Conservation (phyloP, 192 early-diverging fungal genomes). For the Rhizophlyctis rosea region DNA sequence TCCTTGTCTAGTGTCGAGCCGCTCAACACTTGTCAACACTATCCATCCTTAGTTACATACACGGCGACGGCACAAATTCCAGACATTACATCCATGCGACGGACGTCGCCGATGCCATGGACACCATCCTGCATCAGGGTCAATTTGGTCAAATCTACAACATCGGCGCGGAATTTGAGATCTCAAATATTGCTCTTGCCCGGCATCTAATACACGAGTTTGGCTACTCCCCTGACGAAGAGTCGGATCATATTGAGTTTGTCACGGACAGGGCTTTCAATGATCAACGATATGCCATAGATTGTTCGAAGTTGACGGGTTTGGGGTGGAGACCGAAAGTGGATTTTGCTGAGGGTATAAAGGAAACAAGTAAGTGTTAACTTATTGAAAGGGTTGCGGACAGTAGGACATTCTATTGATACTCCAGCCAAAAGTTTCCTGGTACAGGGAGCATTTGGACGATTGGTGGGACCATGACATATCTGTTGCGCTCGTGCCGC, state of each 20-base stretch:
- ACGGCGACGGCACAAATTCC: slow-evolving; percentile 66
- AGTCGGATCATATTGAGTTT: slow-evolving; percentile 49
- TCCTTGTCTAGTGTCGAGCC: background rate
- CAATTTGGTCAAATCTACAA: slow-evolving; percentile 72
- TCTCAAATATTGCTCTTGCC: slow-evolving; percentile 63
- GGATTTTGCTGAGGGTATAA: slow-evolving; percentile 56
- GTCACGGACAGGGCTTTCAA: slow-evolving; percentile 73
- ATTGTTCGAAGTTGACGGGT: slow-evolving; percentile 54
- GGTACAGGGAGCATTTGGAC: background rate
- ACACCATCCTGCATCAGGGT: slow-evolving; percentile 61
- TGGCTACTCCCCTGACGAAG: slow-evolving; percentile 9
- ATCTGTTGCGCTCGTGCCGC: background rate
- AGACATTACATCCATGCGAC: slow-evolving; percentile 69
- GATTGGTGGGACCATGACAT: background rate
- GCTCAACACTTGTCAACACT: background rate
- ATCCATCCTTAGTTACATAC: slow-evolving; percentile 58
- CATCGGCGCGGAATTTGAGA: slow-evolving; percentile 65
- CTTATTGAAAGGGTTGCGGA: background rate
- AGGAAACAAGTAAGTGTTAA: slow-evolving; percentile 55
- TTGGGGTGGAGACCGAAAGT: slow-evolving; percentile 67
- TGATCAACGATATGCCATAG: slow-evolving; percentile 68
- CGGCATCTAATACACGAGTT: slow-evolving; percentile 49
- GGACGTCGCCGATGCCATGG: slow-evolving; percentile 64
- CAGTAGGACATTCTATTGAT: background rate
- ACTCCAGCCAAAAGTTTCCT: background rate